These are phyloP conservation scores for Kwoniella botswanensis DNA, from an alignment of 768 basidiomycete species.

Conservation along the genomic window DNA sequence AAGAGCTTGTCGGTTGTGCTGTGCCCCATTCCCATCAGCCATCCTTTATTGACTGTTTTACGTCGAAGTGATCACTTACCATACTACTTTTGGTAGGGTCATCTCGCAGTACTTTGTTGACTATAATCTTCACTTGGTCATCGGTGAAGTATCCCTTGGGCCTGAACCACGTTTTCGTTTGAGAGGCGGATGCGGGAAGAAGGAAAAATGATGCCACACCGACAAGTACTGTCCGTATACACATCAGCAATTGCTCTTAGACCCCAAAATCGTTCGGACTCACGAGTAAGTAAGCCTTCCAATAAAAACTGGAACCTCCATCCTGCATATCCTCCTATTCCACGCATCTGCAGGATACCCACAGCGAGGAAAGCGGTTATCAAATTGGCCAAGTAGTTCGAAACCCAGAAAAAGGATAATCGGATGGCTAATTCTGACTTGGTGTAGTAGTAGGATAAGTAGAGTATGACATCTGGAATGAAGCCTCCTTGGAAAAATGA, in stretches of 20 bases:
- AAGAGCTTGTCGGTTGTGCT: slow-evolving; percentile 61
- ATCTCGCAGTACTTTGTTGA: slow-evolving; percentile 47
- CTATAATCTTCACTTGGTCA: slow-evolving; percentile 55
- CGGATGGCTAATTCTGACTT: slow-evolving; percentile 42
- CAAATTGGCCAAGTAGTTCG: slow-evolving; percentile 52
- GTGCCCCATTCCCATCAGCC: slow-evolving; percentile 2
- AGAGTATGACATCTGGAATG: slow-evolving; percentile 67
- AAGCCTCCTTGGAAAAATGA: slow-evolving; percentile 66
- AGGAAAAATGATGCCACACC: slow-evolving; percentile 57
- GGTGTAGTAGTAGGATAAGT: slow-evolving; percentile 71
- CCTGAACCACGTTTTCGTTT: slow-evolving; percentile 50
- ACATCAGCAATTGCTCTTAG: not conserved
- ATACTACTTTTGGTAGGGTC: slow-evolving; percentile 38
- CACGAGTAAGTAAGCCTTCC: slow-evolving; percentile 56
- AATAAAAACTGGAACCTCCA: slow-evolving; percentile 63
- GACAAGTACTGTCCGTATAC: slow-evolving; percentile 32
- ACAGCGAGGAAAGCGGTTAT: slow-evolving; percentile 70
- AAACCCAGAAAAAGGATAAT: slow-evolving; percentile 47
- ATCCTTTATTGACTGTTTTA: not conserved
- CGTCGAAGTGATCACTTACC: slow-evolving; percentile 16
- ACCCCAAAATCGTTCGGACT: not conserved
- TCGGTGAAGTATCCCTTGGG: slow-evolving; percentile 58
- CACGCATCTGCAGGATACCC: slow-evolving; percentile 66
- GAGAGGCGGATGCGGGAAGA: slow-evolving; percentile 47
- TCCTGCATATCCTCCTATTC: slow-evolving; percentile 62